These are phyloP conservation scores for Begonia peltatifolia DNA, from an alignment of 306 rosid species.

Conservation along the genomic window DNA sequence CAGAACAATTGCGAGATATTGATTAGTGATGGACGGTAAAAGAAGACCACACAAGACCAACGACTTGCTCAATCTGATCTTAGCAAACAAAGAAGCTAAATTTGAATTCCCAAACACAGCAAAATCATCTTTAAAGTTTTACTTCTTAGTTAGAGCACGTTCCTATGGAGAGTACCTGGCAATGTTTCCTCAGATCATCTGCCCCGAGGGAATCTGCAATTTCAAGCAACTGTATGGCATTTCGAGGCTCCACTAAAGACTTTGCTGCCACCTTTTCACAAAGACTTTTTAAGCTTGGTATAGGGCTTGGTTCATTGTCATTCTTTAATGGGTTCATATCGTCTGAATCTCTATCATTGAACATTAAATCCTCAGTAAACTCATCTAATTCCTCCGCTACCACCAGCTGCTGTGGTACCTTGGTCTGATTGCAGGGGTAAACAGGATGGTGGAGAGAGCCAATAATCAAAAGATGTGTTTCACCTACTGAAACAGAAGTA, in stretches of 20 bases:
- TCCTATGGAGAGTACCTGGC: constrained; percentile 46
- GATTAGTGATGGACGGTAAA: too few relatives aligned
- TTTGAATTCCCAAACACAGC: too few relatives aligned
- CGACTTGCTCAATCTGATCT: too few relatives aligned
- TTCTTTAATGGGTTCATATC: constrained; percentile 14
- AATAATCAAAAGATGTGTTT: constrained; percentile 70
- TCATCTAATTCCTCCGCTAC: constrained; percentile 39
- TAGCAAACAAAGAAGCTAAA: too few relatives aligned
- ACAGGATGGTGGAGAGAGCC: constrained; percentile 75
- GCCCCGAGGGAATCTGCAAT: constrained; percentile 84
- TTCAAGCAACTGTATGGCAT: constrained; percentile 74
- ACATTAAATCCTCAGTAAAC: constrained; percentile 47
- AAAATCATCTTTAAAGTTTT: neutral
- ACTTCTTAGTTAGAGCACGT: constrained; percentile 1
- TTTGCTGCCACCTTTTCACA: constrained; percentile 86
- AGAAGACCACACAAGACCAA: too few relatives aligned
- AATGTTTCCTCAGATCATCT: constrained; percentile 60
- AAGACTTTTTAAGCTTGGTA: constrained; percentile 73
- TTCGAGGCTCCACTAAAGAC: constrained; percentile 85
- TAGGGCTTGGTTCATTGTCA: constrained; percentile 22
- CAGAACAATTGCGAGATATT: too few relatives aligned
- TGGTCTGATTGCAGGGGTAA: constrained; percentile 26
- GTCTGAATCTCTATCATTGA: constrained; percentile 39
- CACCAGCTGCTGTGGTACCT: constrained; percentile 26
- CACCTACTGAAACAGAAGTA: constrained; percentile 82